phyloP scores from a whole-genome alignment of 805 yeast genomes.

The Ogataea chonburiensis region DNA sequence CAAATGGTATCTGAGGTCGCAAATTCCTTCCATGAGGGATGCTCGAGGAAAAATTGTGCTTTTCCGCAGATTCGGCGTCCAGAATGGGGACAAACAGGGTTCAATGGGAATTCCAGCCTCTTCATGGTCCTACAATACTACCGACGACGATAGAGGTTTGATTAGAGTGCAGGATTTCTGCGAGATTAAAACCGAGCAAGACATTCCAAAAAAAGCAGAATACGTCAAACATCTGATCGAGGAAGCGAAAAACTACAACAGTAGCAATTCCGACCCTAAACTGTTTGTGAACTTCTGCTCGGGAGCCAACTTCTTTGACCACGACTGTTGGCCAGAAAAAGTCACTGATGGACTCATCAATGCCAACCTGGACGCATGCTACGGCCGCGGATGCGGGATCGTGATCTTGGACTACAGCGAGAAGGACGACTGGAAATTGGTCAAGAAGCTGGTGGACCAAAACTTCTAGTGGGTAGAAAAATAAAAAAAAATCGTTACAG shows the following conservation, averaged over 20 bases:
- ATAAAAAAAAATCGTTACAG: constrained; percentile 74
- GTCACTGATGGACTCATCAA: constrained; percentile 53
- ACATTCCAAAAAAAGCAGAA: constrained; percentile 53
- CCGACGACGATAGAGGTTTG: constrained; percentile 60
- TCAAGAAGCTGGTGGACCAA: constrained; percentile 48
- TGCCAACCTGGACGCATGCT: constrained; percentile 45
- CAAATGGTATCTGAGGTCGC: constrained; percentile 51
- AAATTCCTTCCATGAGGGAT: constrained; percentile 58
- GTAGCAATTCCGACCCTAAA: constrained; percentile 47
- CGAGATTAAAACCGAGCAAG: constrained; percentile 53
- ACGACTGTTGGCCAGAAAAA: constrained; percentile 70
- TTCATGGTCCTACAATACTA: constrained; percentile 64
- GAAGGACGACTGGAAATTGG: constrained; percentile 56
- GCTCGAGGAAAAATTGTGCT: constrained; percentile 65
- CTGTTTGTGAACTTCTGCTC: constrained; percentile 71
- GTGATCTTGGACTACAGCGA: constrained; percentile 70
- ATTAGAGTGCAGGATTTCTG: constrained; percentile 74
- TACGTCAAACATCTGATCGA: constrained; percentile 56
- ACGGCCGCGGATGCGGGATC: constrained; percentile 59
- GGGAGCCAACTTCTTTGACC: constrained; percentile 70
- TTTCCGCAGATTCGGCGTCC: constrained; percentile 70
- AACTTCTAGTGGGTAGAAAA: constrained; percentile 35
- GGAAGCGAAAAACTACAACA: constrained; percentile 50
- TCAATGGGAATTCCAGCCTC: constrained; percentile 67
- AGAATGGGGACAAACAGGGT: constrained; percentile 38